Base-by-base conservation (phyloP, 164 flowering plant species). In the Piper longum region DNA sequence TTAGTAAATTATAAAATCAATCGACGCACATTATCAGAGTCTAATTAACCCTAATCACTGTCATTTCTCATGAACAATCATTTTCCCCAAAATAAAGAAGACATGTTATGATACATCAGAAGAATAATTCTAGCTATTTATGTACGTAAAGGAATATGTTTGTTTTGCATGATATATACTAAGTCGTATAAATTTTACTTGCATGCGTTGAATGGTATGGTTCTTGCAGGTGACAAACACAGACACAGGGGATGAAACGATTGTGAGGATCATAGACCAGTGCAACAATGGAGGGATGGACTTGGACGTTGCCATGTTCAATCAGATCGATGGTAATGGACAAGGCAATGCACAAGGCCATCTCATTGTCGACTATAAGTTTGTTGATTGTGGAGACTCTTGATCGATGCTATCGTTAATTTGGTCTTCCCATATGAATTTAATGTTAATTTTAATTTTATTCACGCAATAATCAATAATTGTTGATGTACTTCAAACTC, bases 271-370 rank as follows among this genome's bases (percentile, higher is more conserved):
- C 1, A 85, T 88, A 8, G 96, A 88, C 65, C 88, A 86, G 63
- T 85, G 92, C 74, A 59, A 77, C 65, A 86, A 88, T 51, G 92
- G 90, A 63, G 92, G 96, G 8, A 56, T 86, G 36, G 92, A 86
- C 70, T 71, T 88, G 78, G 92, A 88, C 17, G 66, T 7, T 7
- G 70, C 63, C 0, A 83, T 81, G 41, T 86, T 88, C 44, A 41
- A 56, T 0, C 65, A 63, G 54, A 8, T 86, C 0, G 96, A 88
- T 72, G 82, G 83, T 4, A 61, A 84, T 66, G 83, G 86, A 51
- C 26, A 16, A 16, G 95, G 91, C 54, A 2, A 69, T 54, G 67
- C 62, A 0, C 77, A 68, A 54, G 85, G 85, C 39, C 79, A 77
- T 59, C 78, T 85, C 36, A 76, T 3, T 0, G 81, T 85, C 7